A percentile compares a stretch with the other conserved stretches of the same genome.
Evolutionary conservation across 2,329 filamentous ascomycete genomes (phyloP).

Genomic region (Thyridium curvatum): DNA sequence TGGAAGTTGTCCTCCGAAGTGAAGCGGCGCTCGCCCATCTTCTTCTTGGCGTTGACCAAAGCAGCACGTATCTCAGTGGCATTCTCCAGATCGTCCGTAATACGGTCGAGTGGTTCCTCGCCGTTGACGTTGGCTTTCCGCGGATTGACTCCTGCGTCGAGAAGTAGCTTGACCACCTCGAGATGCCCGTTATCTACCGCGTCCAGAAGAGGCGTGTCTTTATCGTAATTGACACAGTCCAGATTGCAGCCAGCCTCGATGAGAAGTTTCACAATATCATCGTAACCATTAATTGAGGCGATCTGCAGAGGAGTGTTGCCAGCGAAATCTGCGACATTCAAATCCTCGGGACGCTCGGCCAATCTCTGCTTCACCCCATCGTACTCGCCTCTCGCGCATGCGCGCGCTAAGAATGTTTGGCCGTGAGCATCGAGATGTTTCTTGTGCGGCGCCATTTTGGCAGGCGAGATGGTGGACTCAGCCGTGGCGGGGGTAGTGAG

Average conservation of each 20-base stretch:
- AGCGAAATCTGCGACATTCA: slow-evolving; percentile 87
- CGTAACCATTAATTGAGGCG: slow-evolving; percentile 79
- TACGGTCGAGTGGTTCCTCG: slow-evolving; percentile 81
- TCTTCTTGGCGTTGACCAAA: slow-evolving; percentile 55
- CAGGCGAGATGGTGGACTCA: slow-evolving; percentile 57
- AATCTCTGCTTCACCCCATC: slow-evolving; percentile 70
- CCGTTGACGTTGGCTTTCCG: slow-evolving; percentile 87
- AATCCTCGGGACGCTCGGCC: slow-evolving; percentile 74
- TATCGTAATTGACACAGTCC: slow-evolving; percentile 72
- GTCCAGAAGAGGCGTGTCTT: slow-evolving; percentile 91
- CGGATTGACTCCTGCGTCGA: slow-evolving; percentile 86
- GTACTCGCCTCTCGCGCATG: slow-evolving; percentile 79
- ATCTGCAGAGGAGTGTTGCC: slow-evolving; percentile 96
- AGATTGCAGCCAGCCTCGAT: slow-evolving; percentile 79
- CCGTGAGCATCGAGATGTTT: slow-evolving; percentile 90
- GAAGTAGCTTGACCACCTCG: slow-evolving; percentile 76
- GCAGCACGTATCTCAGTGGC: slow-evolving; percentile 70
- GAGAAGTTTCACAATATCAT: slow-evolving; percentile 80
- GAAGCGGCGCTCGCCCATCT: slow-evolving; percentile 43
- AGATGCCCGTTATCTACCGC: slow-evolving; percentile 94
- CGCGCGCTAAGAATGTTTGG: slow-evolving; percentile 82
- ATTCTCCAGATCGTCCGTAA: slow-evolving; percentile 69
- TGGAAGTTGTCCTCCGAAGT: slow-evolving; percentile 53
- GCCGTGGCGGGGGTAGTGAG: slow-evolving; percentile 49
- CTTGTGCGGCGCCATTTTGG: slow-evolving; percentile 67